Conservation (phyloP, 1,284 basidiomycete species). For the Tilletia indica region DNA sequence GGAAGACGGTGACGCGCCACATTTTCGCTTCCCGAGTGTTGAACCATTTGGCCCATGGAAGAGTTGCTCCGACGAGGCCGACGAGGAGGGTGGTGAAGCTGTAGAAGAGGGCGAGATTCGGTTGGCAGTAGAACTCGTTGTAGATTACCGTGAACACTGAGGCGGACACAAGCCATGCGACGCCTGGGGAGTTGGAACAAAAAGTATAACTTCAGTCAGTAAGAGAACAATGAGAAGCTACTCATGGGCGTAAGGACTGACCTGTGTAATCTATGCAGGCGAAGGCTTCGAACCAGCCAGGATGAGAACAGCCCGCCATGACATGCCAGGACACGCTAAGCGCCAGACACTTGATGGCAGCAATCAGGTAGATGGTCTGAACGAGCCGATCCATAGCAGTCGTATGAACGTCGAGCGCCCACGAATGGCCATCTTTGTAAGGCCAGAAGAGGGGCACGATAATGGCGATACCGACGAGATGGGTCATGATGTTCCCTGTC, state of each 20-base stretch:
- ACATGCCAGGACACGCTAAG: constrained; percentile 53
- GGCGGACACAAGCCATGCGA: constrained; percentile 50
- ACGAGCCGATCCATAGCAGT: constrained; percentile 52
- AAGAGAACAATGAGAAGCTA: no score
- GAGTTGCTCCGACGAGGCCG: constrained; percentile 44
- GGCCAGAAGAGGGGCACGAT: constrained; percentile 52
- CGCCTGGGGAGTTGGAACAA: neutral
- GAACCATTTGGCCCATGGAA: constrained; percentile 55
- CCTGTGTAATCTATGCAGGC: constrained; percentile 55
- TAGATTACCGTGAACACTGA: constrained; percentile 52
- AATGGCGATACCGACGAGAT: constrained; percentile 46
- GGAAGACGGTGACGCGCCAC: constrained; percentile 47
- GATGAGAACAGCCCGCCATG: constrained; percentile 52
- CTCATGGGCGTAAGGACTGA: constrained; percentile 19
- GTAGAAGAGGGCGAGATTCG: constrained; percentile 49
- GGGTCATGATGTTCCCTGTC: constrained; percentile 54
- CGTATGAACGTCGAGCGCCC: constrained; percentile 45
- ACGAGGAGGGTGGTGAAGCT: constrained; percentile 43
- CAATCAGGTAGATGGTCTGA: constrained; percentile 51
- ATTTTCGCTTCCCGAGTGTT: constrained; percentile 48
- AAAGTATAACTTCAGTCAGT: neutral
- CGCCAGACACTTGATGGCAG: constrained; percentile 51
- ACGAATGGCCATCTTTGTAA: constrained; percentile 21
- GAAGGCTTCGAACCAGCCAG: constrained; percentile 48
- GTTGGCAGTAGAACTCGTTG: constrained; percentile 56